Conservation (phyloP, 306 rosid species). For the Vachellia collinsii region DNA sequence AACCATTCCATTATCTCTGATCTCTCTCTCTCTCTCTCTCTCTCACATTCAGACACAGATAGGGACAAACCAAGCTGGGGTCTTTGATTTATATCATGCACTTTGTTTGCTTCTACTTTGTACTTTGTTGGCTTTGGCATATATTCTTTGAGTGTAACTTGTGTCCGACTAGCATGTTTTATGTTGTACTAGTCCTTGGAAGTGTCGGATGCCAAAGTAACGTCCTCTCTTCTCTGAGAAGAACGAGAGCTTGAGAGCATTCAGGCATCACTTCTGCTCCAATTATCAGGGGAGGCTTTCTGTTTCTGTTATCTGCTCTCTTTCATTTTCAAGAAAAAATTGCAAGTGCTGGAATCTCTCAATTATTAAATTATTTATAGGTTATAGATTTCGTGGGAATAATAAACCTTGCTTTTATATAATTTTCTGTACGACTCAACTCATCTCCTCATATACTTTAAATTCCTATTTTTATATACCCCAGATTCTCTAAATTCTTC, state of each 20-base stretch:
- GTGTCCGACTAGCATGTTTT: constrained; percentile 3
- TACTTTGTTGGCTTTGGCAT: constrained; percentile 54
- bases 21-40: constrained; percentile 23
- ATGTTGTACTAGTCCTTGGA: constrained; percentile 44
- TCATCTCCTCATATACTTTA: not conserved
- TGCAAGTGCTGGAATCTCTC: not conserved
- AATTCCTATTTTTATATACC: not conserved
- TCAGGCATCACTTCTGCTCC: not conserved
- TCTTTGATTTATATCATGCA: constrained; percentile 22
- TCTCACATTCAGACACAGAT: not conserved
- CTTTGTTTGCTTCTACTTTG: constrained; percentile 40
- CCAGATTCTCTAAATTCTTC: not conserved
- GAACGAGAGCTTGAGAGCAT: constrained; percentile 29
- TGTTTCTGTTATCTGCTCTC: too few relatives aligned
- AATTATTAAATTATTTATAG: not conserved
- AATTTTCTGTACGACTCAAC: not conserved
- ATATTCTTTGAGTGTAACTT: constrained; percentile 81
- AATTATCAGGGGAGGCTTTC: too few relatives aligned
- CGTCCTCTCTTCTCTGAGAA: constrained; percentile 42
- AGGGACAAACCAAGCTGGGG: not conserved
- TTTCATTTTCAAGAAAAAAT: too few relatives aligned
- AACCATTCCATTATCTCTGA: constrained; percentile 61
- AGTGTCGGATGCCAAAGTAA: constrained; percentile 38
- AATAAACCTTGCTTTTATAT: not conserved
- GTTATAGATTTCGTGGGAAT: not conserved